These are phyloP conservation scores for Coemansia sp. DNA, from an alignment of 192 early-diverging fungal genomes.

Conservation along the genomic window DNA sequence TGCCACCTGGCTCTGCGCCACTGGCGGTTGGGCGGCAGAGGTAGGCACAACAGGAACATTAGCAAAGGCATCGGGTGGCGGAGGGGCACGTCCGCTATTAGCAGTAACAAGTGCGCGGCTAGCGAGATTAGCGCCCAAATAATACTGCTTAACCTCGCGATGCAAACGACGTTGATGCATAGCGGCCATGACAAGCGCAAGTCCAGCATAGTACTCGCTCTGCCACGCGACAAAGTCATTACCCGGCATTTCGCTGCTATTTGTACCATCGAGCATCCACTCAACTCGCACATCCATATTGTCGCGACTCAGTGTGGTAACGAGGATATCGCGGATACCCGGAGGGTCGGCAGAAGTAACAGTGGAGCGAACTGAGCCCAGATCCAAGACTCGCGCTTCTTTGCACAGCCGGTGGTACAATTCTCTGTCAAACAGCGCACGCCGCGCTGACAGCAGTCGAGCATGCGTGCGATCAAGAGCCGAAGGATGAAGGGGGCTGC, in stretches of 20 bases:
- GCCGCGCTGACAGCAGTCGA: conserved; percentile 22
- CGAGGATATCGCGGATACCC: conserved; percentile 31
- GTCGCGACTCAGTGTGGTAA: conserved; percentile 37
- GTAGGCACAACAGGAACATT: background rate
- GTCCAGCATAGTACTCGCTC: conserved; percentile 24
- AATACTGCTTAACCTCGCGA: conserved; percentile 17
- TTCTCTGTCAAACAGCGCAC: conserved; percentile 45
- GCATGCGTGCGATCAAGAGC: conserved; percentile 34
- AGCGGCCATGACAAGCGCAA: conserved; percentile 36
- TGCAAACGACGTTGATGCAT: conserved; percentile 44
- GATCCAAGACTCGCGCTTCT: conserved; percentile 51
- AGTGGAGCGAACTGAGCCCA: conserved; percentile 35
- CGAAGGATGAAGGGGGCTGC: background rate
- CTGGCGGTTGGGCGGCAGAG: background rate
- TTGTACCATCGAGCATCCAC: conserved; percentile 26
- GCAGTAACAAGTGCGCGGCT: background rate
- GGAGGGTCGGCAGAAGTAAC: background rate
- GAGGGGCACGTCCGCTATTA: background rate
- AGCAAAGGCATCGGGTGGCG: conserved; percentile 33
- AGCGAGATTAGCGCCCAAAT: conserved; percentile 22
- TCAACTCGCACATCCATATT: conserved; percentile 40
- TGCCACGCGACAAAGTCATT: conserved; percentile 39
- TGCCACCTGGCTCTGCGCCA: background rate
- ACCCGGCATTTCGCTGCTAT: background rate
- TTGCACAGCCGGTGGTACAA: conserved; percentile 45